Evolutionary conservation across 192 early-diverging fungal genomes (phyloP).

Genomic region (Chytriomyces confervae): DNA sequence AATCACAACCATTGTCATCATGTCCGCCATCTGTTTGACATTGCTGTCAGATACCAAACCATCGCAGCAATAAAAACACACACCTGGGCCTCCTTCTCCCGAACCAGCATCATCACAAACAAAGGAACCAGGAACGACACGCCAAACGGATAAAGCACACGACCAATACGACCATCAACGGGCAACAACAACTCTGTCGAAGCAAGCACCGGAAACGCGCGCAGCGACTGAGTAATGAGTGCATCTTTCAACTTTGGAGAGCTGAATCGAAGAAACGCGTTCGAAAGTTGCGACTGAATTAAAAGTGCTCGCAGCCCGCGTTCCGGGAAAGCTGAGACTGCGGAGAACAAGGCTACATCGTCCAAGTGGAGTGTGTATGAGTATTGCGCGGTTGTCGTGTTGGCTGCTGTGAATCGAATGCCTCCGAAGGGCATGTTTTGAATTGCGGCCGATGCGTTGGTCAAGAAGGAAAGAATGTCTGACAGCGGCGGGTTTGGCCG

Average conservation of each 20-base stretch:
- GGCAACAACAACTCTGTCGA: conserved; percentile 56
- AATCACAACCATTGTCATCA: conserved; percentile 72
- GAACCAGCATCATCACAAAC: conserved; percentile 71
- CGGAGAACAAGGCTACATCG: conserved; percentile 44
- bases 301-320: conserved; percentile 56
- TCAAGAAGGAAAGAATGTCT: conserved; percentile 22
- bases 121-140: conserved; percentile 74
- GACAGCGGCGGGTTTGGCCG: conserved; percentile 18
- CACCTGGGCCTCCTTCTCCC: conserved; percentile 68
- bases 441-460: conserved; percentile 42
- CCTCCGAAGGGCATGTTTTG: conserved; percentile 63
- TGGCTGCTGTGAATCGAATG: conserved; percentile 57
- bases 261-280: conserved; percentile 46
- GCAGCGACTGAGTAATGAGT: conserved; percentile 67
- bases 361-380: conserved; percentile 63
- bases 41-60: neutral
- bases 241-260: conserved; percentile 35
- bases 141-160: conserved; percentile 74
- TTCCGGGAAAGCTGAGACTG: conserved; percentile 57
- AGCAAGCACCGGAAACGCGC: conserved; percentile 63
- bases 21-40: conserved; percentile 58
- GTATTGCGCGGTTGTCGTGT: conserved; percentile 52
- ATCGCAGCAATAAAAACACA: neutral
- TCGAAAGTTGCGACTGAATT: conserved; percentile 49
- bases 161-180: conserved; percentile 61